Evolutionary conservation across 495 filamentous ascomycete genomes (phyloP).

Genomic region (Neurospora sp.): DNA sequence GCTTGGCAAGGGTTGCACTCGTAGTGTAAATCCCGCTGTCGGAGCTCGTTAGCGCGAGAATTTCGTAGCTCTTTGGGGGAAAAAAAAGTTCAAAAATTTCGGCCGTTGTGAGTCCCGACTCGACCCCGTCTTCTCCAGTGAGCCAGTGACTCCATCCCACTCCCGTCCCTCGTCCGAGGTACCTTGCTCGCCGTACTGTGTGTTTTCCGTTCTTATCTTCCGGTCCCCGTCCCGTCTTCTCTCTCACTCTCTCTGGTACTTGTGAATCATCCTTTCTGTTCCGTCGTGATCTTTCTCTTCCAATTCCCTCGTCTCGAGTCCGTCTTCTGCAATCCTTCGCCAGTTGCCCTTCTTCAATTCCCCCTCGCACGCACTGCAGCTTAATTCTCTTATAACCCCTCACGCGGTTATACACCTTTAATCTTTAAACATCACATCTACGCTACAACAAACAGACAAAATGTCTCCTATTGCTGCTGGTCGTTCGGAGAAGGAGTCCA

Average conservation of each 20-base stretch:
- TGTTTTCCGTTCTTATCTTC: neutral
- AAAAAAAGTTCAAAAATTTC: neutral
- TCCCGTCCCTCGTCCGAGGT: neutral
- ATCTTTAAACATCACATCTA: neutral
- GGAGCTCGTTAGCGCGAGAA: constrained; percentile 5
- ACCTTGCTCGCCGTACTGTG: neutral
- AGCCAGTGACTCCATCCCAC: neutral
- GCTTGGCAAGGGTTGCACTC: neutral
- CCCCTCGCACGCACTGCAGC: neutral
- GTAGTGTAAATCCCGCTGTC: constrained; percentile 9
- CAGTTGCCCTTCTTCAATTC: neutral
- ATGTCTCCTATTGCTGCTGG: constrained; percentile 41
- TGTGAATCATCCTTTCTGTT: neutral
- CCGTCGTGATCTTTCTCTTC: neutral
- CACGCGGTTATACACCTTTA: neutral
- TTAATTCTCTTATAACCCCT: neutral
- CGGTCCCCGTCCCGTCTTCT: neutral
- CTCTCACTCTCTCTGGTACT: neutral
- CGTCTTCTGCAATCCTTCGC: neutral
- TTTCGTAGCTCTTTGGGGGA: neutral
- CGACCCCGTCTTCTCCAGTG: neutral
- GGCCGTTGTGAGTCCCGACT: neutral
- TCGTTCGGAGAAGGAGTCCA: constrained; percentile 78
- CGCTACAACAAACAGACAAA: constrained; percentile 3
- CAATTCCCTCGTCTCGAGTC: neutral